Percentiles rank a stretch among this genome's conserved stretches.
These are phyloP conservation scores for Sporothrix pallida DNA, from an alignment of 2,329 filamentous ascomycete genomes.

Conservation along the genomic window DNA sequence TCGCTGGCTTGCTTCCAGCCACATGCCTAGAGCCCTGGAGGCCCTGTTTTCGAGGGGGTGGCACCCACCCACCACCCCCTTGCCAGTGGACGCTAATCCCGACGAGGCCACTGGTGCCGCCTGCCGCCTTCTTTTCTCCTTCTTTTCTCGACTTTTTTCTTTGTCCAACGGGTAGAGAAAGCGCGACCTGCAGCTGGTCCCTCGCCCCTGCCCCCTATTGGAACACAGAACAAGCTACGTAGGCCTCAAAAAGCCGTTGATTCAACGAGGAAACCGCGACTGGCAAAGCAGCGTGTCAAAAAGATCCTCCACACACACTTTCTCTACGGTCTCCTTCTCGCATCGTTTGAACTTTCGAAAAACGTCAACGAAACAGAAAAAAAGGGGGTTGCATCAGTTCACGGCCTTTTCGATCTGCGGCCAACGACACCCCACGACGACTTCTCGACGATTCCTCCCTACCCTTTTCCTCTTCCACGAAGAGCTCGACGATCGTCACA, in stretches of 20 bases:
- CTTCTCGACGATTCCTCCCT: neutral
- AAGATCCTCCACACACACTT: constrained; percentile 5
- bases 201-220: neutral
- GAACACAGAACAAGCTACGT: constrained; percentile 23
- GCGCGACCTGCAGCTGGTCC: constrained; percentile 6
- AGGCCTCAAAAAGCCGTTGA: neutral
- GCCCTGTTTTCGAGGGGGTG: constrained; percentile 11
- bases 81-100: constrained; percentile 14
- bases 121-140: neutral
- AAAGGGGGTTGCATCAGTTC: constrained; percentile 1
- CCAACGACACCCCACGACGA: neutral
- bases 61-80: neutral
- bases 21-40: constrained; percentile 11
- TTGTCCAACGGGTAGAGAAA: neutral
- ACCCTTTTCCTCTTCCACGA: neutral
- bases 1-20: constrained; percentile 2
- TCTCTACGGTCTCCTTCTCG: no score
- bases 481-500: neutral
- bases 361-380: constrained; percentile 8
- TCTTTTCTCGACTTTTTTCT: neutral
- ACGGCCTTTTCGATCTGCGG: neutral
- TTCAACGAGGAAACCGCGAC: constrained; percentile 14
- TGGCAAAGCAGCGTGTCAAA: neutral
- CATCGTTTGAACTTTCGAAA: no score
- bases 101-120: constrained; percentile 6